Evolutionary conservation across 768 basidiomycete species (phyloP).

Genomic region (Gelatoporia subvermispora): DNA sequence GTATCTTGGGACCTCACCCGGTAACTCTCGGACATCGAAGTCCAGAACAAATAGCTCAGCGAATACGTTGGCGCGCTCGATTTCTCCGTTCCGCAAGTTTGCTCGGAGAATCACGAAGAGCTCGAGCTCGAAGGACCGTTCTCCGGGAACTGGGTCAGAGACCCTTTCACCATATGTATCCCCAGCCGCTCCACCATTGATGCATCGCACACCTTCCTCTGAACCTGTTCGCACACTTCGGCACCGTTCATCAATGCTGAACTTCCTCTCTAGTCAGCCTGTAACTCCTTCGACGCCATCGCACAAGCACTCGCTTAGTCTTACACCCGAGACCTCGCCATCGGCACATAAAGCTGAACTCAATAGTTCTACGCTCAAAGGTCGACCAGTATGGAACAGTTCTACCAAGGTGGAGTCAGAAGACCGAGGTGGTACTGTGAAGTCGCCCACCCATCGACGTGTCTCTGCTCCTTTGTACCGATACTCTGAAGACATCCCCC

Average conservation of each 20-base stretch:
- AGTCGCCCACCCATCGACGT: slow-evolving; percentile 48
- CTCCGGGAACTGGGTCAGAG: slow-evolving; percentile 10
- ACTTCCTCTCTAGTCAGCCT: slow-evolving; percentile 38
- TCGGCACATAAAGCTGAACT: slow-evolving; percentile 32
- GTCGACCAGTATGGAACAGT: slow-evolving; percentile 63
- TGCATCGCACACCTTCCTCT: slow-evolving; percentile 42
- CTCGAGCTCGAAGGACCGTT: slow-evolving; percentile 28
- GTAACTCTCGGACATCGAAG: slow-evolving; percentile 38
- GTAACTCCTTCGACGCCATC: slow-evolving; percentile 45
- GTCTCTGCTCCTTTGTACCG: slow-evolving; percentile 18
- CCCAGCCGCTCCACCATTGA: slow-evolving; percentile 45
- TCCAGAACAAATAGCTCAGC: slow-evolving; percentile 33
- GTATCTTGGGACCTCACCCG: slow-evolving; percentile 63
- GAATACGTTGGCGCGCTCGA: slow-evolving; percentile 64
- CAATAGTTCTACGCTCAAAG: slow-evolving; percentile 37
- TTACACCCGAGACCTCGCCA: slow-evolving; percentile 68
- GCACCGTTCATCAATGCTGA: slow-evolving; percentile 62
- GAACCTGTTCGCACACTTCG: slow-evolving; percentile 51
- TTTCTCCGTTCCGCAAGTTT: slow-evolving; percentile 77
- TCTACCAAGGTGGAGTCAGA: slow-evolving; percentile 71
- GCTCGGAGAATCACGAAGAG: slow-evolving; percentile 63
- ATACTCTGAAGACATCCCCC: slow-evolving; percentile 12
- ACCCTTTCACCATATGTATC: background rate
- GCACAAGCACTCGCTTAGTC: slow-evolving; percentile 68
- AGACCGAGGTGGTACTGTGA: slow-evolving; percentile 40